A percentile compares a stretch with the other conserved stretches of the same genome.
phyloP scores from a whole-genome alignment of 345 rosid genomes.

The Hypericum perforatum region DNA sequence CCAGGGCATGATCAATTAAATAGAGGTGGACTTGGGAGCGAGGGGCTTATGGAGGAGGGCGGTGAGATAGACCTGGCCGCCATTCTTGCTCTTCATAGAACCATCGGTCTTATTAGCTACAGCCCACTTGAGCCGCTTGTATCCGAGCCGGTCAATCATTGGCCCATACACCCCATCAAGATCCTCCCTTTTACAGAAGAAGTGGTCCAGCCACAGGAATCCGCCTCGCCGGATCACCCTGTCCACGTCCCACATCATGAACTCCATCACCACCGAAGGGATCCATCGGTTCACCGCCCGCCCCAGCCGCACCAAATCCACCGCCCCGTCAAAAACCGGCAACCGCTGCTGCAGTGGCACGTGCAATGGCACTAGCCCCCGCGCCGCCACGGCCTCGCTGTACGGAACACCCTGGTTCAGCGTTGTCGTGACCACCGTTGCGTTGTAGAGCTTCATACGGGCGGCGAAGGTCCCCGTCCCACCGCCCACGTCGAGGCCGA shows the following conservation, averaged over 20 bases:
- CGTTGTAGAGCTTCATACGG: slow-evolving; percentile 57
- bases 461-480: slow-evolving; percentile 87
- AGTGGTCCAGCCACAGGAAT: slow-evolving; percentile 83
- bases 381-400: slow-evolving; percentile 77
- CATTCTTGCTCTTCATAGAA: slow-evolving; percentile 51
- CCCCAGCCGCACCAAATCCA: slow-evolving; percentile 88
- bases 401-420: slow-evolving; percentile 87
- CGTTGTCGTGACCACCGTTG: slow-evolving; percentile 72
- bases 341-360: slow-evolving; percentile 88
- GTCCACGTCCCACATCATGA: slow-evolving; percentile 73
- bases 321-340: slow-evolving; percentile 80
- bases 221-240: slow-evolving; percentile 84
- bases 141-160: slow-evolving; percentile 73
- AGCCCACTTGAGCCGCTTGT: slow-evolving; percentile 98
- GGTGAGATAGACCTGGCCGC: slow-evolving; percentile 74
- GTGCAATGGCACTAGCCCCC: slow-evolving; percentile 83
- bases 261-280: slow-evolving; percentile 72
- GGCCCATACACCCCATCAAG: slow-evolving; percentile 69
- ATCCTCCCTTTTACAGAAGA: slow-evolving; percentile 59
- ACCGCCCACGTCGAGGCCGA: slow-evolving; percentile 86
- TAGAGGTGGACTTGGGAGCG: too few relatives aligned
- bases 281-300: slow-evolving; percentile 94
- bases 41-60: slow-evolving; percentile 79
- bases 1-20: too few relatives aligned
- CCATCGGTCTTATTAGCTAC: slow-evolving; percentile 51